Conservation (phyloP, 2,329 filamentous ascomycete species). For the Aspergillus fumigatiaffinis region DNA sequence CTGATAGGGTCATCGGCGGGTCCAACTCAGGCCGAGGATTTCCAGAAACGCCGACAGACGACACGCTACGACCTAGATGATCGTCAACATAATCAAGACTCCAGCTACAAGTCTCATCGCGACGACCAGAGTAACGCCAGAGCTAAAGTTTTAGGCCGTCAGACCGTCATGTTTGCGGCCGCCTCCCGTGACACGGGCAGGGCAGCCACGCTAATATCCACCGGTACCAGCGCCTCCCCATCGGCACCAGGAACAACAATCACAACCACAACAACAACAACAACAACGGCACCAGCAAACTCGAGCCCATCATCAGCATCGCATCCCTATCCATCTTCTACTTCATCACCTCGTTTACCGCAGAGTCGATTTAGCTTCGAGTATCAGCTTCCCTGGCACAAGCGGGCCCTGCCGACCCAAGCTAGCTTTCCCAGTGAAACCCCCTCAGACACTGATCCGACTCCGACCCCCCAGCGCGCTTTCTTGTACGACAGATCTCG, state of each 20-base stretch:
- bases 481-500: constrained; percentile 33
- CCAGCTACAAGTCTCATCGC: neutral
- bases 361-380: constrained; percentile 23
- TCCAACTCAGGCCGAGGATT: constrained; percentile 1
- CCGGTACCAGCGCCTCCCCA: constrained; percentile 14
- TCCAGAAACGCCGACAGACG: constrained; percentile 1
- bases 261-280: constrained; percentile 25
- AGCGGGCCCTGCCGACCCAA: constrained; percentile 19
- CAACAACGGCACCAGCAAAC: neutral
- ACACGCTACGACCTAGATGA: neutral
- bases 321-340: constrained; percentile 8
- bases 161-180: constrained; percentile 12
- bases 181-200: constrained; percentile 28
- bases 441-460: constrained; percentile 47
- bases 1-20: neutral
- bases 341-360: constrained; percentile 14
- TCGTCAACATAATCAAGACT: neutral
- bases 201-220: constrained; percentile 22
- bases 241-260: constrained; percentile 19
- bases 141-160: neutral
- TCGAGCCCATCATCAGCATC: constrained; percentile 5
- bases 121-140: neutral
- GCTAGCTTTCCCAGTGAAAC: constrained; percentile 42
- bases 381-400: constrained; percentile 18
- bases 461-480: constrained; percentile 46